Evolutionary conservation across 2,329 filamentous ascomycete genomes (phyloP), one percentile per base, ranked within the genome.

Genomic region (Diaporthe citri): DNA sequence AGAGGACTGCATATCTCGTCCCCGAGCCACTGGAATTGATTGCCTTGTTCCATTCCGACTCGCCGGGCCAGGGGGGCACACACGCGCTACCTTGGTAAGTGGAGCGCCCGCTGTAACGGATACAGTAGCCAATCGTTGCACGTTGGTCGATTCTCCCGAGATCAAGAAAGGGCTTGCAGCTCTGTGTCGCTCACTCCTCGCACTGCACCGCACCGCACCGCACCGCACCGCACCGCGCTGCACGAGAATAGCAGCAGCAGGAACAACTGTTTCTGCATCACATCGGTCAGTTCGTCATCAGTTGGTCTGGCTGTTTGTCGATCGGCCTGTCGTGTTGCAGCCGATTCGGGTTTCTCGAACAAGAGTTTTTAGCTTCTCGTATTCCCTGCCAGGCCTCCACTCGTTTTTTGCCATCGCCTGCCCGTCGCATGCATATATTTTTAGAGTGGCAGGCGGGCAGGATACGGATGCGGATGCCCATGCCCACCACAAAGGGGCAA

Each of bases 351-450:
- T 34, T 59, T 72, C 43, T 55, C 57, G 46, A 62, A 56, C 52
- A 59, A 55, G 52, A 59, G 43, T 43, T 70, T 74, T 70, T 67
- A 62, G 46, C 73, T 56, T 48, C 75, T 76, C 75, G 75, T 76
- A 76, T 76, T 73, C 62, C 69, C 69, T 72, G 59, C 73, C 43
- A 46, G 57, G 60, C 60, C 73, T 69, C 62, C 69, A 67, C 67
- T 36, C 48, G 56, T 12, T 55, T 64, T 72, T 72, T 74, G 75
- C 72, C 75, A 74, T 74, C 69, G 60, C 51, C 62, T 46, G 43
- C 51, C 72, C 55, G 20, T 43, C 51, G 66, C 71, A 52, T 52
- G 69, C 55, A 67, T 43, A 67, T 75, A 75, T 75, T 75, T 75
- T 73, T 75, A 75, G 74, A 75, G 71, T 48, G 39, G 36, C 71